Evolutionary conservation across 2,329 filamentous ascomycete species (phyloP), one percentile per base, ranked within the genome.

Genomic region (Atkinsonella texensis): DNA sequence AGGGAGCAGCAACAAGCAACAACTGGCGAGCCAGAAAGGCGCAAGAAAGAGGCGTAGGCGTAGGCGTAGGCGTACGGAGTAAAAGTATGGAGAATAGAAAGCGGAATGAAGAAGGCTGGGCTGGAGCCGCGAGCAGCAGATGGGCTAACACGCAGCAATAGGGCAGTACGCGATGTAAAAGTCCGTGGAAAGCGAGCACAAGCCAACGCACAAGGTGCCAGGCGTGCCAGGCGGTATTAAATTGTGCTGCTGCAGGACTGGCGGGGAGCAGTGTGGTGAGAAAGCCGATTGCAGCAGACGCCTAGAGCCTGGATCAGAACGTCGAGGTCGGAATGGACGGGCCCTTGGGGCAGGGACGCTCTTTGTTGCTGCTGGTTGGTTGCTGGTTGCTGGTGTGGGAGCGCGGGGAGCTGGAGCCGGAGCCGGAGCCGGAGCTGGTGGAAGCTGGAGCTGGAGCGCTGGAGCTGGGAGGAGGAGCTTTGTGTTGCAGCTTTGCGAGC

Each of bases 41-140:
- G 33, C 41, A 17, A 39, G n/a, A 11, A n/a, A 20, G 38, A 42
- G 50, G 35, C 39, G 28, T 6, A 17, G 39, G n/a, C n/a, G n/a
- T n/a, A 23, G 15, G 40, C 15, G 20, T 17, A 17, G 28, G 28
- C 28, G 28, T 28, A 13, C 20, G 40, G 28, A n/a, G 38, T 28
- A 28, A 6, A 28, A 35, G 18, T 15, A 8, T 12, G 18, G 18
- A 44, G 40, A 39, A 44, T 28, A 7, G 12, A n/a, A 23, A 43
- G 31, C 12, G n/a, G 38, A 48, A 51, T 35, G 28, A 48, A 49
- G 39, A 33, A 32, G 47, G 39, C 47, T 42, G 47, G 39, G n/a
- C 13, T 28, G 28, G 47, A 31, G n/a, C 40, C n/a, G 17, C n/a
- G 10, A 42, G 12, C 40, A 18, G 40, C 40, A 20, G 40, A 42